A percentile compares a stretch with the other conserved stretches of the same genome.
Evolutionary conservation across 495 filamentous ascomycete genomes (phyloP).

Genomic region (Rhypophila decipiens): DNA sequence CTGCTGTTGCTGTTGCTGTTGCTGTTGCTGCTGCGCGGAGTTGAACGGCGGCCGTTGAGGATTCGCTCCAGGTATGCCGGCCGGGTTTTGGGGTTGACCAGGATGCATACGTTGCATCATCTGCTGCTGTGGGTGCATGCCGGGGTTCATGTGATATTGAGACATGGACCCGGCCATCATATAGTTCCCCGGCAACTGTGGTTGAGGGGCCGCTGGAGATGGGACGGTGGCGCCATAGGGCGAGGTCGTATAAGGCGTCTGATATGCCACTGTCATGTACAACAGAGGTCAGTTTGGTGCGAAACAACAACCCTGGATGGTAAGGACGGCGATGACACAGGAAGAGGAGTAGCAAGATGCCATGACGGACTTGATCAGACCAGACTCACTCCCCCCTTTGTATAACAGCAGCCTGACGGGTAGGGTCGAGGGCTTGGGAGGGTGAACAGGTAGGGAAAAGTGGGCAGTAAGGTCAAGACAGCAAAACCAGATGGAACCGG

Average conservation of each 20-base stretch:
- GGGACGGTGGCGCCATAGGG: slow-evolving; percentile 41
- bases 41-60: slow-evolving; percentile 33
- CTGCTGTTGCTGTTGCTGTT: slow-evolving; percentile 25
- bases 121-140: slow-evolving; percentile 30
- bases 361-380: background rate
- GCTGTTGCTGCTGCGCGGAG: slow-evolving; percentile 28
- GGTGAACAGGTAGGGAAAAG: background rate
- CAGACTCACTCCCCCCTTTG: background rate
- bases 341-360: background rate
- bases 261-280: slow-evolving; percentile 43
- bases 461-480: background rate
- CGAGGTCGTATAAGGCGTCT: slow-evolving; percentile 45
- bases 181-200: slow-evolving; percentile 43
- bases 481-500: background rate
- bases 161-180: slow-evolving; percentile 39
- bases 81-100: slow-evolving; percentile 27
- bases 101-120: slow-evolving; percentile 43
- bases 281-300: background rate
- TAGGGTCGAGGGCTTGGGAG: slow-evolving; percentile 1
- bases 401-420: background rate
- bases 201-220: slow-evolving; percentile 35
- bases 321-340: background rate
- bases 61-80: slow-evolving; percentile 31
- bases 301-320: background rate
- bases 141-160: slow-evolving; percentile 32